Percentiles rank a stretch among this genome's conserved stretches.
Evolutionary conservation across 2,329 filamentous ascomycete species (phyloP).

Genomic region (Penicillium sp.): DNA sequence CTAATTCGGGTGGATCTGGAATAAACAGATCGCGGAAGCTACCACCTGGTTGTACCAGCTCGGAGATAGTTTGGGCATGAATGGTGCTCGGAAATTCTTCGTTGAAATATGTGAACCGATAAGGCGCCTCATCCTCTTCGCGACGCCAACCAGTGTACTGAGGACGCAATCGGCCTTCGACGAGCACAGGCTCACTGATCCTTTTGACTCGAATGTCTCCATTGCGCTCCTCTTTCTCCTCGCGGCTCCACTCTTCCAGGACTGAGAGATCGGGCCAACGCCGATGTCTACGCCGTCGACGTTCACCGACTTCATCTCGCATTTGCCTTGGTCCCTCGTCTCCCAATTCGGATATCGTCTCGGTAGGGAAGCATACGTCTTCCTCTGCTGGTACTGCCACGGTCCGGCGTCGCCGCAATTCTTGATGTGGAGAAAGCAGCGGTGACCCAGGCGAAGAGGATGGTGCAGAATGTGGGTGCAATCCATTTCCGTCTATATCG

Average conservation of each 20-base stretch:
- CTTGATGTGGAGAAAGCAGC: conserved; percentile 33
- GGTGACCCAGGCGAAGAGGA: conserved; percentile 41
- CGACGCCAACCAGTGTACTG: conserved; percentile 78
- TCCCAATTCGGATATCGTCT: conserved; percentile 75
- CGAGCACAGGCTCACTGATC: conserved; percentile 88
- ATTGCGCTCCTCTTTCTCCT: conserved; percentile 84
- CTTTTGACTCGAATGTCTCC: conserved; percentile 83
- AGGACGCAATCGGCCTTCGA: conserved; percentile 83
- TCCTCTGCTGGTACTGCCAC: conserved; percentile 67
- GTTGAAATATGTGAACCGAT: conserved; percentile 98
- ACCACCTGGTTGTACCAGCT: conserved; percentile 79
- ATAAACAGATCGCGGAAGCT: conserved; percentile 87
- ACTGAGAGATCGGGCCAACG: conserved; percentile 84
- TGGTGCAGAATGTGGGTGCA: conserved; percentile 24
- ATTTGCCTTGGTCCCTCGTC: conserved; percentile 62
- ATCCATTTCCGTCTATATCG: conserved; percentile 40
- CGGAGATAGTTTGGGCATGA: conserved; percentile 91
- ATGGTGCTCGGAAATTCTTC: conserved; percentile 95
- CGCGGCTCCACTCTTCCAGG: conserved; percentile 82
- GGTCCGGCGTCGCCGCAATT: conserved; percentile 52
- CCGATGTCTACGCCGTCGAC: conserved; percentile 60
- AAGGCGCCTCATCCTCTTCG: conserved; percentile 84
- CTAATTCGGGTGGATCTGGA: conserved; percentile 74
- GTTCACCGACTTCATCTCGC: conserved; percentile 41
- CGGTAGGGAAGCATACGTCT: conserved; percentile 88